Conservation (phyloP, 768 basidiomycete genomes). For the Dendrothele bispora region DNA sequence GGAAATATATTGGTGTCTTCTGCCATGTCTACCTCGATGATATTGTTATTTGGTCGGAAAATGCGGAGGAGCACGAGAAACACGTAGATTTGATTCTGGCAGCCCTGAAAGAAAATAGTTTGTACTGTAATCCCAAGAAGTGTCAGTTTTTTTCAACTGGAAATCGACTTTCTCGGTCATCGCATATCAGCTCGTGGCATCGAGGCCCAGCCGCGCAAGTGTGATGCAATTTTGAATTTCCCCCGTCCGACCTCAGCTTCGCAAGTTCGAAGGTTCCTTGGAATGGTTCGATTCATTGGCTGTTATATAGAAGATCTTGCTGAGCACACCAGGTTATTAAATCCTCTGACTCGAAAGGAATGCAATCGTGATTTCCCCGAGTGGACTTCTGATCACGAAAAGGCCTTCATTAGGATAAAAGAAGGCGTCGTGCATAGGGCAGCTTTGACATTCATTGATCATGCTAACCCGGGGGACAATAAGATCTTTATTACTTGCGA, state of each 20-base stretch:
- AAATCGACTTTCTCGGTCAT: conserved; percentile 25
- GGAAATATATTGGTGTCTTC: conserved; percentile 32
- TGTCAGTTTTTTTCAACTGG: conserved; percentile 9
- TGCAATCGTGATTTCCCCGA: conserved; percentile 5
- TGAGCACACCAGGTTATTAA: conserved; percentile 13
- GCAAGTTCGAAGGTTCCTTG: conserved; percentile 24
- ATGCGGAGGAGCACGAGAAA: conserved; percentile 29
- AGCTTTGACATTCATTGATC: conserved; percentile 28
- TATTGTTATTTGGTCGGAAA: conserved; percentile 43
- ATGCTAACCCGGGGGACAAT: conserved; percentile 20
- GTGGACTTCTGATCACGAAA: conserved; percentile 16
- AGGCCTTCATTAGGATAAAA: conserved; percentile 24
- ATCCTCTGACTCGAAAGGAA: conserved; percentile 16
- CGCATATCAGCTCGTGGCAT: conserved; percentile 24
- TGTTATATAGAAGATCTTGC: conserved; percentile 23
- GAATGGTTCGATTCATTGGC: conserved; percentile 20
- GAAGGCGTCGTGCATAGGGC: conserved; percentile 16
- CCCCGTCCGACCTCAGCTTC: conserved; percentile 10
- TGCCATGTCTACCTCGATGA: conserved; percentile 47
- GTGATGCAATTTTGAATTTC: conserved; percentile 20
- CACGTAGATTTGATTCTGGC: conserved; percentile 23
- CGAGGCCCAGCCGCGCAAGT: conserved; percentile 17
- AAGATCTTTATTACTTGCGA: conserved; percentile 30
- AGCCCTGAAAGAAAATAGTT: conserved; percentile 10
- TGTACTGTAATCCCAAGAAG: conserved; percentile 26